phyloP scores from a whole-genome alignment of 139 green algal genomes.

The Chlorella sp. region DNA sequence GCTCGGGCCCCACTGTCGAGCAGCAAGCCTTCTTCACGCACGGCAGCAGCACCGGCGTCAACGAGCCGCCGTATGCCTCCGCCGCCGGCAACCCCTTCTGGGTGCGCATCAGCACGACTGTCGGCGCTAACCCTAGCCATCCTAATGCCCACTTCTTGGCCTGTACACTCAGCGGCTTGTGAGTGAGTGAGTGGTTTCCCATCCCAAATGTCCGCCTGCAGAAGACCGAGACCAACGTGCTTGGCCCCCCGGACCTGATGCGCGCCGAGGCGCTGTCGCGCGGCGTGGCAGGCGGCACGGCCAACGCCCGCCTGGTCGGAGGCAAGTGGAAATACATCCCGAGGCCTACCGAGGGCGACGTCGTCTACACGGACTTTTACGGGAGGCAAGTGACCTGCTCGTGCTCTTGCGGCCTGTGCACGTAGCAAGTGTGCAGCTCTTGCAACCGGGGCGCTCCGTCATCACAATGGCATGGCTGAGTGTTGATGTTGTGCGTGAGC shows the following conservation, averaged over 20 bases:
- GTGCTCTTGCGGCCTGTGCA: too few relatives aligned
- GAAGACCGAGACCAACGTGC: slow-evolving; percentile 4
- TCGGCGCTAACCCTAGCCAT: background rate
- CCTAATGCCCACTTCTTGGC: too few relatives aligned
- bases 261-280: too few relatives aligned
- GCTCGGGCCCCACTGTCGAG: background rate
- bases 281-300: background rate
- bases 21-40: background rate
- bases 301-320: background rate
- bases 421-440: too few relatives aligned
- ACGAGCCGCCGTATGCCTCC: background rate
- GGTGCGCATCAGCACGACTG: background rate
- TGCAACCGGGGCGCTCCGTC: too few relatives aligned
- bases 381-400: too few relatives aligned
- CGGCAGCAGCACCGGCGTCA: background rate
- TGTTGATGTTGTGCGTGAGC: too few relatives aligned
- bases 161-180: too few relatives aligned
- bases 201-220: too few relatives aligned
- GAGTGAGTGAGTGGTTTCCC: too few relatives aligned
- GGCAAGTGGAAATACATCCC: background rate
- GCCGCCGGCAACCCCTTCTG: background rate
- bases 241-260: too few relatives aligned
- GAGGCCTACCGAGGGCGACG: background rate
- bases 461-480: too few relatives aligned
- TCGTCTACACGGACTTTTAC: background rate